Evolutionary conservation across 2,329 filamentous ascomycete genomes (phyloP).

Genomic region (Colletotrichum lindemuthianum): DNA sequence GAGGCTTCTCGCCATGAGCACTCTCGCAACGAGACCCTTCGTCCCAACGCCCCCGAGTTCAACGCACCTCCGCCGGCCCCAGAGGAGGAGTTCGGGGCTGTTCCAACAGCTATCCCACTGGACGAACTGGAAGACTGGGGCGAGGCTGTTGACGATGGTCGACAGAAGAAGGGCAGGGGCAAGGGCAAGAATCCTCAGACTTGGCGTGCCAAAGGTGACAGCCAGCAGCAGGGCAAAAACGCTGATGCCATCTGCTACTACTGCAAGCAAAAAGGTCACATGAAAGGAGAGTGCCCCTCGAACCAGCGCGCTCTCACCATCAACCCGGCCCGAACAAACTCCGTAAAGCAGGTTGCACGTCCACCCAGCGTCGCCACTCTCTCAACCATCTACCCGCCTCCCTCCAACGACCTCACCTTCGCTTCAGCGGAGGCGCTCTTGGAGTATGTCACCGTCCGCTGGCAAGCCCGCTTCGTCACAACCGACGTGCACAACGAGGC

Average conservation of each 20-base stretch:
- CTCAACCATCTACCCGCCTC: slow-evolving; percentile 58
- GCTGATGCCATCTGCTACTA: slow-evolving; percentile 9
- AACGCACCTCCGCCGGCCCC: background rate
- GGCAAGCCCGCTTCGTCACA: slow-evolving; percentile 86
- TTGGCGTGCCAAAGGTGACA: background rate
- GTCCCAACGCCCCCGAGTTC: background rate
- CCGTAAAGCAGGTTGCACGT: background rate
- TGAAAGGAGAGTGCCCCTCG: slow-evolving; percentile 10
- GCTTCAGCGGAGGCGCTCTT: slow-evolving; percentile 74
- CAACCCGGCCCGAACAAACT: background rate
- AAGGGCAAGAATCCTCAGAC: too few species aligned
- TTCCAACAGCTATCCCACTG: background rate
- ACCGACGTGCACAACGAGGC: slow-evolving; percentile 81
- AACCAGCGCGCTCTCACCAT: background rate
- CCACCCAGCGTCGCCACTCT: slow-evolving; percentile 63
- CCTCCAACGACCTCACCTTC: slow-evolving; percentile 57
- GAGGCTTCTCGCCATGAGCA: background rate
- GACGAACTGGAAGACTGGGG: too few species aligned
- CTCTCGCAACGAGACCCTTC: too few species aligned
- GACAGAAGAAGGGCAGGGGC: too few species aligned
- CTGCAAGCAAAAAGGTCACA: slow-evolving; percentile 20
- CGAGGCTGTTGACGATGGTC: too few species aligned
- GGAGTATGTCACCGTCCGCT: slow-evolving; percentile 85
- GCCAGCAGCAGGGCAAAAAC: slow-evolving; percentile 16
- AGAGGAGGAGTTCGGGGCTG: background rate